Base-by-base conservation (phyloP, 192 early-diverging fungal genomes). In the Coemansia reversa region DNA sequence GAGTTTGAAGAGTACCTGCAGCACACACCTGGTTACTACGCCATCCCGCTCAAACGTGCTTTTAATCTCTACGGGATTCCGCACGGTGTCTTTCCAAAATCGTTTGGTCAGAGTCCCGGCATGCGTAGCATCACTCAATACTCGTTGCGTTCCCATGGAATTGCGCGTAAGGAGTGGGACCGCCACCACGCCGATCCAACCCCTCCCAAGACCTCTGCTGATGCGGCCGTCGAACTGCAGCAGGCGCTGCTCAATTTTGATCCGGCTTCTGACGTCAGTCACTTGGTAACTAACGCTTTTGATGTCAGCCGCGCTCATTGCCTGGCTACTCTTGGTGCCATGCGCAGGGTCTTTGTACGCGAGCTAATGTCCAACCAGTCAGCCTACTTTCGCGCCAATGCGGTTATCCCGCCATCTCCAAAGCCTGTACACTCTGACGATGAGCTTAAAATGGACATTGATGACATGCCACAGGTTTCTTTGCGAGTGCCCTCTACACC, bases 21-120 rank as follows among this genome's bases (percentile, higher is more conserved):
- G 55, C 84, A 88, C 28, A 86, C 85, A 4, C 88, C 86, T 4
- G 75, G 79, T 2, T 87, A 90, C 66, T 88, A 88, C 48, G 74
- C 84, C 23, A 74, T 82, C 42, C 86, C 85, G 32, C 68, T 89
- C 18, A 77, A 79, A 48, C 75, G 69, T 18, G 83, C 79, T 0
- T 71, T 77, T 32, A 76, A 80, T 54, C 58, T 83, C 55, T 75
- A 68, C 23, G 77, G 78, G 1, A 56, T 84, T 16, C 63, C 75
- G 45, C 59, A 67, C 24, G 63, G 62, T 45, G 79, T 76, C 49
- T 73, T 82, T 50, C 79, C 79, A 9, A 72, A 67, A 55, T 51
- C 70, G 2, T 82, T 82, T 65, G 79, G 79, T 11, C 74, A 75
- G 65, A 70, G 68, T 55, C 6, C 60, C 11, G 74, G 74, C 6